Percentiles rank a stretch among this genome's conserved stretches.
Conservation (phyloP, 768 basidiomycete genomes). For the Gloeophyllum trabeum region DNA sequence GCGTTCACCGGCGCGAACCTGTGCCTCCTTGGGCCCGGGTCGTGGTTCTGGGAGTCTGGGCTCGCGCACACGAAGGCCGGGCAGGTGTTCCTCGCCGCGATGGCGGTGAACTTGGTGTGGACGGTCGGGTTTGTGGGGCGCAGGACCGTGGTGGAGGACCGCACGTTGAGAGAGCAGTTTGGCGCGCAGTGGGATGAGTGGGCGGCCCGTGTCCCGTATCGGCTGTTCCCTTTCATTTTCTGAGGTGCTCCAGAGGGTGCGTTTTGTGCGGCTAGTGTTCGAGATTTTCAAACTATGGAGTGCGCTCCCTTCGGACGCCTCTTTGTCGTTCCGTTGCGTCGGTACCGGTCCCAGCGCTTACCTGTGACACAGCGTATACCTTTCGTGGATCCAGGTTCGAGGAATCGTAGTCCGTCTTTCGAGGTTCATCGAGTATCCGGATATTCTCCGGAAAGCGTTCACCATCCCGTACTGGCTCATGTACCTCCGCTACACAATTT, state of each 20-base stretch:
- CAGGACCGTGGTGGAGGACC: neutral
- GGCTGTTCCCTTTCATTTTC: neutral
- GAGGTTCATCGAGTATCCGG: too few species aligned
- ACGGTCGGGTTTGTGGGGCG: neutral
- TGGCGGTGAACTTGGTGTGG: too few species aligned
- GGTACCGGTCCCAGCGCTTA: too few species aligned
- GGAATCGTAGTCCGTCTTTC: too few species aligned
- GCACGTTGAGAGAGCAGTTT: neutral
- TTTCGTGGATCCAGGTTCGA: too few species aligned
- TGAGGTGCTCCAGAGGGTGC: too few species aligned
- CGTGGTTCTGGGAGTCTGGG: neutral
- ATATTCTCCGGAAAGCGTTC: too few species aligned
- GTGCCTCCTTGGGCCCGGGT: conserved; percentile 4
- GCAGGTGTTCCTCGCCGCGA: neutral
- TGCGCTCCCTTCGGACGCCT: too few species aligned
- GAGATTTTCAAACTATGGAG: too few species aligned
- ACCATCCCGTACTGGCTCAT: conserved; percentile 39
- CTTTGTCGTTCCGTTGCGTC: too few species aligned
- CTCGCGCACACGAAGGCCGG: neutral
- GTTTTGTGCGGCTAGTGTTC: too few species aligned
- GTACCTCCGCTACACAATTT: conserved; percentile 86
- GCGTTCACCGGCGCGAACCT: conserved; percentile 1
- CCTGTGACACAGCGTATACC: too few species aligned
- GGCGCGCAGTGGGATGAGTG: neutral
- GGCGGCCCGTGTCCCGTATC: neutral